phyloP scores from a whole-genome alignment of 1,284 basidiomycete species.

The Wallemia hederae region DNA sequence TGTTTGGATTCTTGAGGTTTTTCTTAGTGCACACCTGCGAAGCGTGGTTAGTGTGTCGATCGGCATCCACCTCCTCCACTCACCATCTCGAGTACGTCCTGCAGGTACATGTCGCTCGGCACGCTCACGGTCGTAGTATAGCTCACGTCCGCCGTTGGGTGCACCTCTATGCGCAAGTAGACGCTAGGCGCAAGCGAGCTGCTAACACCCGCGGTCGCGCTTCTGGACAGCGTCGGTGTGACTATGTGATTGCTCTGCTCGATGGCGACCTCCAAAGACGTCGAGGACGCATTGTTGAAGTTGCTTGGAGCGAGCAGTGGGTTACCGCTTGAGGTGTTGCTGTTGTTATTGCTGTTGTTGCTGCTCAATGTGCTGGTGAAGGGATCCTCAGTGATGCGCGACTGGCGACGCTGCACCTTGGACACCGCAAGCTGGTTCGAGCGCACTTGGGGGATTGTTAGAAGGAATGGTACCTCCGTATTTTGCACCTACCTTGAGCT shows the following conservation, averaged over 20 bases:
- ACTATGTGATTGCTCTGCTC: background rate
- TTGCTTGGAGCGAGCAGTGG: background rate
- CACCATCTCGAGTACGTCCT: conserved; percentile 52
- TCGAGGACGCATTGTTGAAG: background rate
- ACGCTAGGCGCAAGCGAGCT: conserved; percentile 5
- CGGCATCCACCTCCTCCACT: too few relatives aligned
- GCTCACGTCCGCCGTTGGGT: conserved; percentile 4
- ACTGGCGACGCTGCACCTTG: conserved; percentile 45
- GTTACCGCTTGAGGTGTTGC: background rate
- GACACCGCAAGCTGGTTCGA: conserved; percentile 8
- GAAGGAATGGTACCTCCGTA: background rate
- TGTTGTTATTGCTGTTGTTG: background rate
- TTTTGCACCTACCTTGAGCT: conserved; percentile 31
- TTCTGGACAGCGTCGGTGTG: background rate
- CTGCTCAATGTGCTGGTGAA: background rate
- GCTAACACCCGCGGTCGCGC: conserved; percentile 3
- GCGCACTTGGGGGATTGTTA: background rate
- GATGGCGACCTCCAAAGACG: background rate
- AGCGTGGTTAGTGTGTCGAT: too few relatives aligned
- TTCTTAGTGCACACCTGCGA: conserved; percentile 35
- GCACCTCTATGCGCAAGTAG: conserved; percentile 5
- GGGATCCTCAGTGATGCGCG: conserved; percentile 22
- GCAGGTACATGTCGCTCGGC: conserved; percentile 78
- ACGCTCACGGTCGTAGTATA: conserved; percentile 15
- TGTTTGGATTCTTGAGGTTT: conserved; percentile 38